phyloP scores from a whole-genome alignment of 805 yeast genomes.

The Schwanniomyces yamadae region DNA sequence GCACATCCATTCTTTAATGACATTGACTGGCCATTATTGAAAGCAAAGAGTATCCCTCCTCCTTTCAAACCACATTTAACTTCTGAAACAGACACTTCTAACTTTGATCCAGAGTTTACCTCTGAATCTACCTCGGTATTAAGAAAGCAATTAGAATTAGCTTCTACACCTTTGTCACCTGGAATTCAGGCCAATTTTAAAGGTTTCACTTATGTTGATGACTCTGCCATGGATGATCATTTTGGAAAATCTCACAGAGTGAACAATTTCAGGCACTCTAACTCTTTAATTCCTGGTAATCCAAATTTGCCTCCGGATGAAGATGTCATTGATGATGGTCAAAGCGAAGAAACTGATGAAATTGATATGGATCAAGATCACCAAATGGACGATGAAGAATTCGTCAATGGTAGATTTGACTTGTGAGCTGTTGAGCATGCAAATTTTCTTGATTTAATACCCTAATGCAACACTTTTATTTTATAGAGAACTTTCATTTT shows the following conservation, averaged over 20 bases:
- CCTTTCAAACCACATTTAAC: slow-evolving; percentile 94
- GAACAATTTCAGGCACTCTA: slow-evolving; percentile 47
- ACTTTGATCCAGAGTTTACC: slow-evolving; percentile 97
- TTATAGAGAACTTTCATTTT: too few species aligned
- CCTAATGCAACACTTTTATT: too few species aligned
- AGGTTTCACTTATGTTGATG: slow-evolving; percentile 96
- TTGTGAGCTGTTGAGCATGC: too few species aligned
- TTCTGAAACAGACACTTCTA: slow-evolving; percentile 91
- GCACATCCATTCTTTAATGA: slow-evolving; percentile 92
- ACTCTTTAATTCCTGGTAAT: slow-evolving; percentile 76
- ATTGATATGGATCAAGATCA: slow-evolving; percentile 57
- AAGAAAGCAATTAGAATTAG: slow-evolving; percentile 61
- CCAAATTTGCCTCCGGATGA: slow-evolving; percentile 81
- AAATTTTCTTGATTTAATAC: too few species aligned
- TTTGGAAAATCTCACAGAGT: slow-evolving; percentile 45
- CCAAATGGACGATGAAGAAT: slow-evolving; percentile 71
- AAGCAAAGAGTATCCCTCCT: slow-evolving; percentile 83
- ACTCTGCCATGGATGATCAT: slow-evolving; percentile 86
- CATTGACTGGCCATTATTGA: slow-evolving; percentile 82
- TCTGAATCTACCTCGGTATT: slow-evolving; percentile 83
- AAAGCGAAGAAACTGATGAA: slow-evolving; percentile 46
- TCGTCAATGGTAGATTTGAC: slow-evolving; percentile 88
- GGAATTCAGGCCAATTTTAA: slow-evolving; percentile 95
- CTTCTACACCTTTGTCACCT: slow-evolving; percentile 83
- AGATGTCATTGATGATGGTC: slow-evolving; percentile 73